These are phyloP conservation scores for Neodidymelliopsis sp. DNA, from an alignment of 2,329 filamentous ascomycete genomes.

Conservation along the genomic window DNA sequence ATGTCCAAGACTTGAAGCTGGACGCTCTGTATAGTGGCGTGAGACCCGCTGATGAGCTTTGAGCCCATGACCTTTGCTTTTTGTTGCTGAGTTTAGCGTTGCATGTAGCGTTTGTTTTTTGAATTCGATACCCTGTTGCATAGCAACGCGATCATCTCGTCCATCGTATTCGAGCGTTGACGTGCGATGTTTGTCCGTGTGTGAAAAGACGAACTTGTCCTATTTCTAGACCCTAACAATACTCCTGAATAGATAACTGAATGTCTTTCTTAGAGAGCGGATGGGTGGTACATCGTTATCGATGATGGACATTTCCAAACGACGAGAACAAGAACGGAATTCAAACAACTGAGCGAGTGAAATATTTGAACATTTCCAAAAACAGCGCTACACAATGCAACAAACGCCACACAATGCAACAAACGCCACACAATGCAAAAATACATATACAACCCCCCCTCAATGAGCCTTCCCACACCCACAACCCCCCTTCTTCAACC, in stretches of 20 bases:
- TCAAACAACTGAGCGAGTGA: too few relatives aligned
- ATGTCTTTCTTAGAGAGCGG: too few relatives aligned
- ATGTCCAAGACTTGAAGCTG: constrained; percentile 28
- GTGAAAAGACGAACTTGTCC: too few relatives aligned
- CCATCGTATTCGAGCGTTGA: too few relatives aligned
- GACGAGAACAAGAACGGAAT: too few relatives aligned
- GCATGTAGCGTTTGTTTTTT: constrained; percentile 3
- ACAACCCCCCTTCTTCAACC: constrained; percentile 25
- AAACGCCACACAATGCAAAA: not conserved
- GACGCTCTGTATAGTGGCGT: constrained; percentile 31
- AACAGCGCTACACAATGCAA: not conserved
- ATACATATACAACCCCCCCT: not conserved
- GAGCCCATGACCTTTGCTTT: not conserved
- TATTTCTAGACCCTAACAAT: too few relatives aligned
- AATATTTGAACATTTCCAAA: too few relatives aligned
- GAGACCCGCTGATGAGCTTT: constrained; percentile 20
- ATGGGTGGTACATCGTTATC: too few relatives aligned
- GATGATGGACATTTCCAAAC: too few relatives aligned
- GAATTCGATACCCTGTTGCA: constrained; percentile 4
- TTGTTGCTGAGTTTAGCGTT: not conserved
- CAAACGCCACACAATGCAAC: constrained; percentile 6
- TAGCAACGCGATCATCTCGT: too few relatives aligned
- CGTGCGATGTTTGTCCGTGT: too few relatives aligned
- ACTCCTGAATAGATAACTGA: too few relatives aligned
- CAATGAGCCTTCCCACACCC: constrained; percentile 34